phyloP scores from a whole-genome alignment of 257 asterid genomes.

The Forsythia viridissima region DNA sequence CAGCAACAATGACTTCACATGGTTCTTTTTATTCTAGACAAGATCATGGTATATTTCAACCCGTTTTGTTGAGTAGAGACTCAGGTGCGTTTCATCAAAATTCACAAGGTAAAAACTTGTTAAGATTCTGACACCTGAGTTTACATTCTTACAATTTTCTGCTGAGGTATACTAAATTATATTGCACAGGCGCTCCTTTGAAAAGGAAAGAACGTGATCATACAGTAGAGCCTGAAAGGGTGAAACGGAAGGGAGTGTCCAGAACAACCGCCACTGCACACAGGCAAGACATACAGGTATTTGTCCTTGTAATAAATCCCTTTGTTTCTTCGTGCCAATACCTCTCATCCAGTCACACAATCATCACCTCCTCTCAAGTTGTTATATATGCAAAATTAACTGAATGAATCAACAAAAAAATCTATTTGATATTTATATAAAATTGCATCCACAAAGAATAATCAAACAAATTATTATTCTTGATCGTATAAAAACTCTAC shows the following conservation, averaged over 20 bases:
- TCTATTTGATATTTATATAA: background rate
- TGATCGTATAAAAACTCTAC: background rate
- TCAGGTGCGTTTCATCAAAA: slow-evolving; percentile 29
- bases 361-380: background rate
- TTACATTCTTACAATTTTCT: background rate
- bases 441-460: background rate
- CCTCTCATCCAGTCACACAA: background rate
- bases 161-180: slow-evolving; percentile 12
- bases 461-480: background rate
- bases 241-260: slow-evolving; percentile 38
- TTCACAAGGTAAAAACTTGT: slow-evolving; percentile 30
- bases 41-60: slow-evolving; percentile 42
- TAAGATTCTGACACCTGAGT: slow-evolving; percentile 6
- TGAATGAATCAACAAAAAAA: background rate
- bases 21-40: slow-evolving; percentile 30
- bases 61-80: slow-evolving; percentile 44
- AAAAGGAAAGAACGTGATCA: slow-evolving; percentile 57
- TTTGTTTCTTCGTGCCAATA: background rate
- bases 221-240: slow-evolving; percentile 44
- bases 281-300: slow-evolving; percentile 39
- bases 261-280: slow-evolving; percentile 25
- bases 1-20: slow-evolving; percentile 28
- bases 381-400: background rate
- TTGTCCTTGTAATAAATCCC: background rate
- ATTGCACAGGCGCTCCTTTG: slow-evolving; percentile 34